Base-by-base conservation (phyloP, 495 filamentous ascomycete genomes). In the Glutinoglossum americanum region DNA sequence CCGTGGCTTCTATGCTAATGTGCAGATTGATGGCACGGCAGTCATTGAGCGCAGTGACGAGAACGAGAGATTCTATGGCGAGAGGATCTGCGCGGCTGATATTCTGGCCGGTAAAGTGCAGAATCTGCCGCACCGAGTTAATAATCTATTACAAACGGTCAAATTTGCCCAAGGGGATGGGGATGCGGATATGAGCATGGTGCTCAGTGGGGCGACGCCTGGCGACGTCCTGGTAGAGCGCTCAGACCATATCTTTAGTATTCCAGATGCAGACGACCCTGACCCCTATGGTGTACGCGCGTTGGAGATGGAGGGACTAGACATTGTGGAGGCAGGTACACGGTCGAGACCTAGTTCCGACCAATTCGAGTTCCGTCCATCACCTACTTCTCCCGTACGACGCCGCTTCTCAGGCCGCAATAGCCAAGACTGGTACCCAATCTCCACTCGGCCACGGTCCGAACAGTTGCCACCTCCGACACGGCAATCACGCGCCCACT, bases 231-330 rank as follows among this genome's bases (percentile, higher is more conserved):
- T 82, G 8, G 68, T 89, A 15, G 72, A 75, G 51, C 54, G 71
- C 47, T 57, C 25, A 61, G 70, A 53, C 45, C 65, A 67, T 23
- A 62, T 70, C 7, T 94, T 95, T 66, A 87, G 89, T 3, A 71
- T 94, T 17, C 89, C 88, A 2, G 80, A 82, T 47, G 66, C 71
- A 2, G 83, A 87, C 48, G 83, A 87, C 58, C 87, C 89, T 28
- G 89, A 95, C 66, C 89, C 89, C 15, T 95, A 83, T 64, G 89
- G 89, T 21, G 85, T 95, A 23, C 78, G 85, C 30, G 87, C 89
- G 30, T 70, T 95, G 41, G 84, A 92, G 68, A 80, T 84, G 62
- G 82, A 84, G 62, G 89, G 89, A 9, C 73, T 94, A 51, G 83
- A 88, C 62, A 89, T 95, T 62, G 76, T 84, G 48, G 89, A 94